A percentile compares a stretch with the other conserved stretches of the same genome.
phyloP scores from a whole-genome alignment of 257 asterid species.

The Forsythia suspensa region DNA sequence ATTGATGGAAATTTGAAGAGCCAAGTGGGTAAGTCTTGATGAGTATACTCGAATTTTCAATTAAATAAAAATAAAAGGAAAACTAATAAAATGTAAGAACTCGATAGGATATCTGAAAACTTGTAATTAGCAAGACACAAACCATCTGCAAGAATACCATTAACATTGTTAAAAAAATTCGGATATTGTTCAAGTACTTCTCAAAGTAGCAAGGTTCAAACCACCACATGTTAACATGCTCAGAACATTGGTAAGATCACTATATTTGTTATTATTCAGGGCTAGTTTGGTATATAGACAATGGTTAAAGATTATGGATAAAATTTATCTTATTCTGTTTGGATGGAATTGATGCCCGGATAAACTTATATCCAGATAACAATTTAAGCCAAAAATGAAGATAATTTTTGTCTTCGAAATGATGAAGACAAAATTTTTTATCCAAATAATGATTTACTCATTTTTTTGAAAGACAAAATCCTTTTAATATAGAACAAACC shows the following conservation, averaged over 20 bases:
- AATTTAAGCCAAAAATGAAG: too few relatives aligned
- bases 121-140: background rate
- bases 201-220: background rate
- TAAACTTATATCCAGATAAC: too few relatives aligned
- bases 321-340: too few relatives aligned
- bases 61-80: background rate
- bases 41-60: slow-evolving; percentile 5
- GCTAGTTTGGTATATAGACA: too few relatives aligned
- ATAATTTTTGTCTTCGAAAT: too few relatives aligned
- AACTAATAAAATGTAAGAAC: background rate
- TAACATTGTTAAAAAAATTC: background rate
- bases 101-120: background rate
- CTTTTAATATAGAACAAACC: too few relatives aligned
- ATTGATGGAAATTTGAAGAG: background rate
- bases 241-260: background rate
- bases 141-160: background rate
- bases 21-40: background rate
- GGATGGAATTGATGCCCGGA: too few relatives aligned
- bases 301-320: too few relatives aligned
- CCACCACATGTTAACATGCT: background rate
- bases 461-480: too few relatives aligned
- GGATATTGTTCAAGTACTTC: background rate
- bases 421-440: too few relatives aligned
- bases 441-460: too few relatives aligned
- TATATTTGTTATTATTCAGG: background rate